Base-by-base conservation (phyloP, 768 basidiomycete species). In the Lyophyllum semitale region DNA sequence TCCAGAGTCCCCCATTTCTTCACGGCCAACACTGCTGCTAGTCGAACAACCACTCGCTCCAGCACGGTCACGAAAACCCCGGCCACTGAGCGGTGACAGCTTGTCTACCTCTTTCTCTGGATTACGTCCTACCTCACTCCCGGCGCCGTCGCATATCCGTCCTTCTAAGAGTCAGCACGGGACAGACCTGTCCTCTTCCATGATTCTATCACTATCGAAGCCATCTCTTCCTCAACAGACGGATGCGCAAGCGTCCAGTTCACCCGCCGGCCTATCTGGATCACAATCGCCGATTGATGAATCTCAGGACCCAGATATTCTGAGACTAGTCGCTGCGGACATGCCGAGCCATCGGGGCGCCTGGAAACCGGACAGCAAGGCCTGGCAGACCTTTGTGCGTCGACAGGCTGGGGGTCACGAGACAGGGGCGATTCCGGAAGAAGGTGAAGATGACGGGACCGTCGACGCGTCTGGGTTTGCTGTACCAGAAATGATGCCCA, bases 271-370 rank as follows among this genome's bases (percentile, higher is more conserved):
- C 52, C 48, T 44, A 53, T 60, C 49, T 11, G 51, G 47, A 45
- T 55, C 62, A 0, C 53, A 41, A 32, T 26, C 44, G 15, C 37
- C 17, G 43, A 15, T 45, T 23, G 40, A 50, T 11, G 54, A 63
- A 48, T 44, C 61, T 32, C 63, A 77, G 49, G 83, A 85, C 60
- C 76, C 73, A 29, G 82, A 83, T 60, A 74, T 89, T 30, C 55
- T 83, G 60, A 80, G 77, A 59, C 75, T 89, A 30, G 82, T 90
- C n/a, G 87, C 86, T 8, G 87, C 87, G 25, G 75, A 82, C 69
- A 82, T 75, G 27, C 85, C 88, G 1, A 89, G 87, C 59, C 89
- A 91, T 66, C 78, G 87, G 50, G 82, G 77, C n/a, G 82, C 82
- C 12, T 89, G 88, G 88, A 82, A 75, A 62, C 78, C 79, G 57